Percentiles rank a stretch among this genome's conserved stretches.
These are phyloP conservation scores for Mallotus japonicus DNA, from an alignment of 441 rosid genomes.

Conservation along the genomic window DNA sequence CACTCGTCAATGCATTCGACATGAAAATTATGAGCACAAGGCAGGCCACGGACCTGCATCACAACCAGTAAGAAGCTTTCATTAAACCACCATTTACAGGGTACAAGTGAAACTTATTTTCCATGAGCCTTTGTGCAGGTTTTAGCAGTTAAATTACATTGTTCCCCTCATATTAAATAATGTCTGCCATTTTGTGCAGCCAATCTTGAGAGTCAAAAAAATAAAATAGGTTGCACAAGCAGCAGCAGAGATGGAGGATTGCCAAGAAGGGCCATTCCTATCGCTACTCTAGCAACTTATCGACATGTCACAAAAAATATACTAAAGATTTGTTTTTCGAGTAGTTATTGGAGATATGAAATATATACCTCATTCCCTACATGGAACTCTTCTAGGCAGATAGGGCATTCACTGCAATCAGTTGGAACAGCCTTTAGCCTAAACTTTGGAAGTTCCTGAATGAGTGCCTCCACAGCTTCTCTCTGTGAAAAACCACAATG, in stretches of 20 bases:
- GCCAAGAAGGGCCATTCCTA: background rate
- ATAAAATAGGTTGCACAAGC: background rate
- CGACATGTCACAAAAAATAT: too few relatives aligned
- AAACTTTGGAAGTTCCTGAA: slow-evolving; percentile 98
- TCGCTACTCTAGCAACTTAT: too few relatives aligned
- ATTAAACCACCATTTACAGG: background rate
- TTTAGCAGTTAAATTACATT: background rate
- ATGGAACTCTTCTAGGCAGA: slow-evolving; percentile 94
- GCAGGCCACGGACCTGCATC: slow-evolving; percentile 95
- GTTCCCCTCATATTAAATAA: background rate
- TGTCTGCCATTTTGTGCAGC: background rate
- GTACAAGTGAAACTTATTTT: background rate
- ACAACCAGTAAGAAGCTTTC: slow-evolving; percentile 22
- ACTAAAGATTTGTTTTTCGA: background rate
- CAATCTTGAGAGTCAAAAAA: background rate
- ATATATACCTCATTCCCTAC: slow-evolving; percentile 76
- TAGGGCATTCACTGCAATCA: slow-evolving; percentile 95
- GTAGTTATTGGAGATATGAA: background rate
- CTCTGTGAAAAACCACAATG: slow-evolving; percentile 42
- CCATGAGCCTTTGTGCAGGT: background rate
- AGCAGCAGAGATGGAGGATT: too few relatives aligned
- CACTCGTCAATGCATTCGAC: slow-evolving; percentile 96
- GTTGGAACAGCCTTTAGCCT: slow-evolving; percentile 93
- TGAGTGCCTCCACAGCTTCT: slow-evolving; percentile 98
- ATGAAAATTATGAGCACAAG: slow-evolving; percentile 99